Conservation (phyloP, 2,329 filamentous ascomycete genomes). For the Fusarium coffeatum region DNA sequence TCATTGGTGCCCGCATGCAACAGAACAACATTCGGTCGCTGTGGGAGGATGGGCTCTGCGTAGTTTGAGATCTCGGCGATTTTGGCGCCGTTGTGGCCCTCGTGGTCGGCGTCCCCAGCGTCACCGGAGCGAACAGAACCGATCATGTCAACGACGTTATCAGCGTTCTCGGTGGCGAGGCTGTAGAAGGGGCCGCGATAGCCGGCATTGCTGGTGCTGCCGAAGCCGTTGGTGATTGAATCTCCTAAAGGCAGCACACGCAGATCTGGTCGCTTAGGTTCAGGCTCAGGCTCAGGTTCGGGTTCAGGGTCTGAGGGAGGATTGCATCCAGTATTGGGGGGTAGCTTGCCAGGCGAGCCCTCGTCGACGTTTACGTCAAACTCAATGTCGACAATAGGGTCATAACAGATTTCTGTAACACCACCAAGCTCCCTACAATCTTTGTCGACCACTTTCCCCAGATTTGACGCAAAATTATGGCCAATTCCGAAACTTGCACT, state of each 20-base stretch:
- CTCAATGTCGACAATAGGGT: no score
- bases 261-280: not conserved
- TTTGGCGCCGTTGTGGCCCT: not conserved
- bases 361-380: no score
- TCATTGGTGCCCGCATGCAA: not conserved
- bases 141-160: not conserved
- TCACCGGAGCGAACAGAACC: not conserved
- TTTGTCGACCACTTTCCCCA: no score
- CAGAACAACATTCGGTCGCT: not conserved
- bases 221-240: not conserved
- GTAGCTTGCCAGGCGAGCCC: no score
- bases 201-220: not conserved
- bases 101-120: not conserved
- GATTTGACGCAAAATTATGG: no score
- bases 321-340: no score
- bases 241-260: not conserved
- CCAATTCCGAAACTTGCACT: no score
- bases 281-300: no score
- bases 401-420: no score
- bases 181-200: not conserved
- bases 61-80: not conserved
- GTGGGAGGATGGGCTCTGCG: not conserved
- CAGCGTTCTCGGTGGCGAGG: not conserved
- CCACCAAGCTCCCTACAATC: no score
- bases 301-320: no score